A percentile compares a stretch with the other conserved stretches of the same genome.
Evolutionary conservation across 345 rosid species (phyloP).

Genomic region (Salix exigua): DNA sequence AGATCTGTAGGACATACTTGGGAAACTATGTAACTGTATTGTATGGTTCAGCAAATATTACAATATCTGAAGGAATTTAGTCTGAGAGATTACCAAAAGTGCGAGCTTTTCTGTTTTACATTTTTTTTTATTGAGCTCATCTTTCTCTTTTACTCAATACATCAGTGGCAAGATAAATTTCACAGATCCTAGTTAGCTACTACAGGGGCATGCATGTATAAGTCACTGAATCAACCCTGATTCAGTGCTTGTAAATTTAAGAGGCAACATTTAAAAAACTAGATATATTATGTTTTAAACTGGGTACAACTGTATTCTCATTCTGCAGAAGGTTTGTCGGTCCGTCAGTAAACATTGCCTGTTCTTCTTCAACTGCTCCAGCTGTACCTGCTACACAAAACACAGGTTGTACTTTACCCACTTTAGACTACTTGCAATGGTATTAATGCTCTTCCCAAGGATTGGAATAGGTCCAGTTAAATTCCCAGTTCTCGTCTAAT

Average conservation of each 20-base stretch:
- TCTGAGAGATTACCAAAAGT: background rate
- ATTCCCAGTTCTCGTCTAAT: background rate
- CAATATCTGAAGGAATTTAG: background rate
- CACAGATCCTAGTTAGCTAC: background rate
- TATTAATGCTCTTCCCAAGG: background rate
- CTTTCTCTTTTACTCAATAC: background rate
- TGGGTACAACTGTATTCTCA: slow-evolving; percentile 5
- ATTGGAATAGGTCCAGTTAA: background rate
- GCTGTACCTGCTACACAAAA: slow-evolving; percentile 14
- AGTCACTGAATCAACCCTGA: background rate
- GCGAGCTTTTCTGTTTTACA: background rate
- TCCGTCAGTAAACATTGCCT: slow-evolving; percentile 27
- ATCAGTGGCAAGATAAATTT: background rate
- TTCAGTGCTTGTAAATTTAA: background rate
- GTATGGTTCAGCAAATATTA: background rate
- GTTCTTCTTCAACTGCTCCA: slow-evolving; percentile 31
- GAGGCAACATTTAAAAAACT: background rate
- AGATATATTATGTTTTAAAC: slow-evolving; percentile 1
- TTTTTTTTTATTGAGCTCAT: background rate
- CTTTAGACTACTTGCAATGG: background rate
- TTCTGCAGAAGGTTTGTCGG: slow-evolving; percentile 51
- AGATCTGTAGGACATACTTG: background rate
- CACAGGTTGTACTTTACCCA: slow-evolving; percentile 35
- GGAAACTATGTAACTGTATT: background rate
- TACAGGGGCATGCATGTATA: background rate